These are phyloP conservation scores for Bombardia bombarda DNA, from an alignment of 495 filamentous ascomycete species.

Conservation along the genomic window DNA sequence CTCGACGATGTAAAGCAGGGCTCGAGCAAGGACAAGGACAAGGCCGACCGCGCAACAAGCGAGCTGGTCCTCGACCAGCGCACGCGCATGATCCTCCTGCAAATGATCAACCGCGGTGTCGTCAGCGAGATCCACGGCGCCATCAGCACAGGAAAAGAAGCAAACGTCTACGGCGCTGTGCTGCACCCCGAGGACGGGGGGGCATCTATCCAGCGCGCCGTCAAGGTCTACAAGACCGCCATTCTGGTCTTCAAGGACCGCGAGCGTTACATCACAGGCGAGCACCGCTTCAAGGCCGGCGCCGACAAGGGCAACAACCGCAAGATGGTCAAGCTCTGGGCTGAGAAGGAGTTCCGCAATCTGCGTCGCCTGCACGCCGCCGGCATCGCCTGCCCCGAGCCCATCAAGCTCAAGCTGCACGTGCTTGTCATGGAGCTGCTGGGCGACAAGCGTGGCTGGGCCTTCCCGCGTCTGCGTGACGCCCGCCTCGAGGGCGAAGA, in stretches of 20 bases:
- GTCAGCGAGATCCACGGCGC: constrained; percentile 81
- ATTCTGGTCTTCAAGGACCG: constrained; percentile 97
- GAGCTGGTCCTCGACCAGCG: constrained; percentile 91
- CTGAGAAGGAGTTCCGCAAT: constrained; percentile 97
- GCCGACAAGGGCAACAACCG: constrained; percentile 88
- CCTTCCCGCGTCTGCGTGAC: constrained; percentile 68
- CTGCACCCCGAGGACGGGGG: constrained; percentile 40
- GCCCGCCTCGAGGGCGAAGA: constrained; percentile 35
- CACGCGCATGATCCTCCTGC: constrained; percentile 88
- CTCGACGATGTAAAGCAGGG: constrained; percentile 59
- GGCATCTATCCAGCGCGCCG: constrained; percentile 51
- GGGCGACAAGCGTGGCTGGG: constrained; percentile 76
- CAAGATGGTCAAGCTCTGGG: constrained; percentile 96
- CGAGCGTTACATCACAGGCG: constrained; percentile 87
- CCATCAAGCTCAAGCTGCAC: constrained; percentile 76
- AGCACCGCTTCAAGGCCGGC: constrained; percentile 66
- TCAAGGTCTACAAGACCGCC: constrained; percentile 97
- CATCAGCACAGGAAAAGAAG: constrained; percentile 92
- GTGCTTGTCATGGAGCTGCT: constrained; percentile 92
- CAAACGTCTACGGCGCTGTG: constrained; percentile 79
- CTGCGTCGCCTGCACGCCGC: constrained; percentile 72
- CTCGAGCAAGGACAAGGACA: constrained; percentile 57
- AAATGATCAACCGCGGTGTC: constrained; percentile 87
- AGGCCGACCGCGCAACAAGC: constrained; percentile 82
- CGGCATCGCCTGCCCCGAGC: constrained; percentile 85